Evolutionary conservation across 2,329 filamentous ascomycete genomes (phyloP).

Genomic region (Diaporthe eres): DNA sequence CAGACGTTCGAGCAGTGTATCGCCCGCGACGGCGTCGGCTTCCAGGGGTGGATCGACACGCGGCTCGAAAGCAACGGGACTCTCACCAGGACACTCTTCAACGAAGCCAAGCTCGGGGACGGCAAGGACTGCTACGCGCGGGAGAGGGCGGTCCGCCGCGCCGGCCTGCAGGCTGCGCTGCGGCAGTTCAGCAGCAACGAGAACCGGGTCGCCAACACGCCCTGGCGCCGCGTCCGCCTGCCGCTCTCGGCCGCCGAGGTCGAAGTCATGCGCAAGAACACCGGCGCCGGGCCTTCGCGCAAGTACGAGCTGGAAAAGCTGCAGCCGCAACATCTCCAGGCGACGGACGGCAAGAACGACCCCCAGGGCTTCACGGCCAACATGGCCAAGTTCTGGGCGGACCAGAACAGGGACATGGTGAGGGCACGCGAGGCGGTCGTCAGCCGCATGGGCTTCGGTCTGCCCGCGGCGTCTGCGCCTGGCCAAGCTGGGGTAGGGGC

Average conservation of each 20-base stretch:
- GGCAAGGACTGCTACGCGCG: conserved; percentile 47
- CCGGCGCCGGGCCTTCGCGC: conserved; percentile 30
- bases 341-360: conserved; percentile 40
- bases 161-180: conserved; percentile 60
- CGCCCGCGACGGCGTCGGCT: conserved; percentile 10
- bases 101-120: conserved; percentile 14
- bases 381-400: conserved; percentile 41
- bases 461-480: background rate
- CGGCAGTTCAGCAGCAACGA: conserved; percentile 55
- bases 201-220: conserved; percentile 53
- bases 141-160: conserved; percentile 60
- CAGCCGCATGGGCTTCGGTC: background rate
- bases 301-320: conserved; percentile 38
- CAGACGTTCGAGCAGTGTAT: conserved; percentile 53
- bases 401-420: conserved; percentile 18
- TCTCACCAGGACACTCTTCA: conserved; percentile 8
- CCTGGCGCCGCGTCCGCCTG: conserved; percentile 55
- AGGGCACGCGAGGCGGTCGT: conserved; percentile 40
- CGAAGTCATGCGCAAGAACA: conserved; percentile 43
- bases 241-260: conserved; percentile 49
- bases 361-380: conserved; percentile 41
- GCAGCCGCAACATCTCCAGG: conserved; percentile 28
- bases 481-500: background rate
- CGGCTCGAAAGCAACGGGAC: conserved; percentile 40
- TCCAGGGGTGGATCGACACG: conserved; percentile 42